Conservation (phyloP, 2,329 filamentous ascomycete species). For the Botrytis aclada region DNA sequence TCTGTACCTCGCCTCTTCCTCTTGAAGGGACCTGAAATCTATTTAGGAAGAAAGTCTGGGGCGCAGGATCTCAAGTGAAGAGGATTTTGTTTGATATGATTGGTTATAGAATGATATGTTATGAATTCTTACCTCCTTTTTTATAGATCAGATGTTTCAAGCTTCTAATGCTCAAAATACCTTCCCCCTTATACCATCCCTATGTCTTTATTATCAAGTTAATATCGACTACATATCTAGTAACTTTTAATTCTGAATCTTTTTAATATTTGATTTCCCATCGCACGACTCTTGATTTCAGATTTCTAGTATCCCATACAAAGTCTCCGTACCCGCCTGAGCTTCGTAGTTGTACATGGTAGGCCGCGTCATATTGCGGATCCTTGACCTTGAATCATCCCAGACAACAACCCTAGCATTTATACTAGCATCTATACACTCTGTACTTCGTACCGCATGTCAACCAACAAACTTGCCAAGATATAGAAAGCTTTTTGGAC, state of each 20-base stretch:
- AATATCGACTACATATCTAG: neutral
- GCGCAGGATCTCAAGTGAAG: conserved; percentile 8
- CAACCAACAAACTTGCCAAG: conserved; percentile 17
- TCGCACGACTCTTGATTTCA: neutral
- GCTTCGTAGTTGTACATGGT: conserved; percentile 10
- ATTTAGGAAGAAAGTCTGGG: neutral
- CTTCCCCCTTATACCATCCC: neutral
- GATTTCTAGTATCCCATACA: neutral
- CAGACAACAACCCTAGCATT: neutral
- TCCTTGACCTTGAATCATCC: neutral
- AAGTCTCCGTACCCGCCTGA: neutral
- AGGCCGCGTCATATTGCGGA: conserved; percentile 24
- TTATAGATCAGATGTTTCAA: neutral
- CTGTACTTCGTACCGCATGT: neutral
- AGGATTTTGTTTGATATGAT: neutral
- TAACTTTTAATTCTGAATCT: no score
- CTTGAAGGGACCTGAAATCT: neutral
- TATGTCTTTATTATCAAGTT: neutral
- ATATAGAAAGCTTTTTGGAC: conserved; percentile 5
- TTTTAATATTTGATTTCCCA: neutral
- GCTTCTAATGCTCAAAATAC: neutral
- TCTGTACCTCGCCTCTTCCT: conserved; percentile 3
- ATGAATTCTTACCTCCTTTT: neutral
- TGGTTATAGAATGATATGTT: neutral
- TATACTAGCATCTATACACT: neutral